A percentile compares a stretch with the other conserved stretches of the same genome.
Conservation (phyloP, 768 basidiomycete genomes). For the Hypsizygus marmoreus region DNA sequence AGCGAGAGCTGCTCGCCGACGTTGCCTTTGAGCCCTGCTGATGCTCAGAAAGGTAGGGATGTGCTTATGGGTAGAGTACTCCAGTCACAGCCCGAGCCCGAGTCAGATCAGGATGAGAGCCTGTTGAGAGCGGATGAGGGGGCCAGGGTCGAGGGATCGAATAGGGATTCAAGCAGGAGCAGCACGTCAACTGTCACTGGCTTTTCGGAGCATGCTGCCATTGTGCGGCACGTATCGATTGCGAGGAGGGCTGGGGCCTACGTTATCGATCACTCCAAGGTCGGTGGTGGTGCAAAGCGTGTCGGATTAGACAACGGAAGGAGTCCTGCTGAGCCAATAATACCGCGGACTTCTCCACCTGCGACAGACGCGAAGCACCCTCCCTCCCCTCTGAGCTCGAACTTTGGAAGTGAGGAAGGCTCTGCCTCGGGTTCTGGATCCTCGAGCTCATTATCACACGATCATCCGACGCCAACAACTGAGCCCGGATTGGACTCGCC, state of each 20-base stretch:
- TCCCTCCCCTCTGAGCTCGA: constrained; percentile 51
- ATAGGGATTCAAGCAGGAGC: constrained; percentile 48
- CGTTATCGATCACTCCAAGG: constrained; percentile 37
- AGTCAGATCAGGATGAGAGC: constrained; percentile 18
- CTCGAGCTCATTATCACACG: constrained; percentile 41
- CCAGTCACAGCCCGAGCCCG: background rate
- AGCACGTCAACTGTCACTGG: constrained; percentile 48
- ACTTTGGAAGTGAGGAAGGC: constrained; percentile 46
- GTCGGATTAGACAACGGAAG: constrained; percentile 4
- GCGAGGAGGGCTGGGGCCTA: constrained; percentile 56
- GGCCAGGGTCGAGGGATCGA: constrained; percentile 21
- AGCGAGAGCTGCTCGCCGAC: constrained; percentile 29
- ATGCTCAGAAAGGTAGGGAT: background rate
- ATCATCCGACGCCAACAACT: constrained; percentile 42
- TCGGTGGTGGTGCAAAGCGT: constrained; percentile 13
- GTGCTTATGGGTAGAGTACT: background rate
- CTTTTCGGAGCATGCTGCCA: constrained; percentile 33
- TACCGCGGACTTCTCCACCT: constrained; percentile 7
- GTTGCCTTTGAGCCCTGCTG: constrained; percentile 18
- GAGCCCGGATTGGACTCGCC: constrained; percentile 31
- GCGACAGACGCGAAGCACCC: constrained; percentile 23
- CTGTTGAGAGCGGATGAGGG: constrained; percentile 17
- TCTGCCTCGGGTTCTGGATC: constrained; percentile 39
- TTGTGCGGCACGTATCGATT: constrained; percentile 48
- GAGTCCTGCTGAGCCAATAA: background rate